phyloP scores from a whole-genome alignment of 495 filamentous ascomycete species.

The Penicillium steckii region DNA sequence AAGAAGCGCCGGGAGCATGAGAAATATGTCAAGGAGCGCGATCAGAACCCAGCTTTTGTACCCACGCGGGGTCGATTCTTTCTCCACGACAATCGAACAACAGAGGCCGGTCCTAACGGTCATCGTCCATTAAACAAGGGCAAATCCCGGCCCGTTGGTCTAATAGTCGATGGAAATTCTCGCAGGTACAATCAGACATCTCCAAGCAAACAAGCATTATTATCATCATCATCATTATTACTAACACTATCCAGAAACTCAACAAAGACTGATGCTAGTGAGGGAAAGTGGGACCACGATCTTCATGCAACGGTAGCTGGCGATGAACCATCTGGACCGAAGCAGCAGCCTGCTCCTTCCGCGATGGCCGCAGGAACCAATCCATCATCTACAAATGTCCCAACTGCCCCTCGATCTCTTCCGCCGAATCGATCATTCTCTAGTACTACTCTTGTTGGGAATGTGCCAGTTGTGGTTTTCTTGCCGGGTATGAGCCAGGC shows the following conservation, averaged over 20 bases:
- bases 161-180: constrained; percentile 49
- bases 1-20: constrained; percentile 82
- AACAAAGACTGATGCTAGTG: constrained; percentile 71
- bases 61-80: constrained; percentile 95
- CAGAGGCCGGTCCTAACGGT: constrained; percentile 66
- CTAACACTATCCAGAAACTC: constrained; percentile 60
- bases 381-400: constrained; percentile 31
- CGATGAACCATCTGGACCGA: constrained; percentile 36
- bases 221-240: background rate
- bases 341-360: constrained; percentile 18
- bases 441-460: constrained; percentile 66
- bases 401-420: constrained; percentile 46
- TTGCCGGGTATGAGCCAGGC: constrained; percentile 72
- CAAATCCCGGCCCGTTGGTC: constrained; percentile 43
- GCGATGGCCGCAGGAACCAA: constrained; percentile 19
- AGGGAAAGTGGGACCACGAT: constrained; percentile 87
- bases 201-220: background rate
- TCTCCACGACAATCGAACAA: constrained; percentile 88
- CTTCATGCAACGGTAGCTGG: constrained; percentile 80
- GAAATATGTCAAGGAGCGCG: constrained; percentile 81
- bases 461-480: constrained; percentile 78
- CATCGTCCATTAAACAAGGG: constrained; percentile 39
- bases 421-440: constrained; percentile 68
- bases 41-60: constrained; percentile 90
- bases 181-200: constrained; percentile 29